Evolutionary conservation across 805 yeast species (phyloP), one percentile per base, ranked within the genome.

Genomic region (Yarrowia sp.): DNA sequence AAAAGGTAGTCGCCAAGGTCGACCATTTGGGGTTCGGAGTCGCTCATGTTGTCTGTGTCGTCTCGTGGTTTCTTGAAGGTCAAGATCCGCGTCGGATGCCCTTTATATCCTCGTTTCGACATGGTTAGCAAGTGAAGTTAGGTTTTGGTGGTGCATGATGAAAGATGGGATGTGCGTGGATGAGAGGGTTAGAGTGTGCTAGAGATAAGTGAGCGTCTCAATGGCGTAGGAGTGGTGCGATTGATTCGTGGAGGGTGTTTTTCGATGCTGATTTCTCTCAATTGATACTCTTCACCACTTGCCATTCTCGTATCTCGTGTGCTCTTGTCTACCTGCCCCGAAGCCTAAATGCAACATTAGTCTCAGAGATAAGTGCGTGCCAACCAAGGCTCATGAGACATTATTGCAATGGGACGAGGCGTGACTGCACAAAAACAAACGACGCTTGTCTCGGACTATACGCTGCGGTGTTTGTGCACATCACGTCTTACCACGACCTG

Each of bases 1-100:
- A 90, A 90, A 67, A 90, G 77, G 74, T 87, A 90, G 70, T 85
- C 83, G 73, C 96, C 96, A 71, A 90, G 79, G 64, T 92, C 77
- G 69, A 89, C 84, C 64, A 58, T 58, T 33, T 44, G 50, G 41
- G 50, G 41, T 14, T 58, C 64, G 7, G 45, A 15, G 61, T 55
- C 61, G 61, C 47, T 39, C 61, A 55, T 55, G 43, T 22, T 8
- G 57, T 51, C 43, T 1, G 14, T 2, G 51, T 58, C 51, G 41
- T 36, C 42, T 9, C 33, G 15, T 11, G 47, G 32, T 43, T 58
- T 58, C 41, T 58, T 58, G 64, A 58, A 58, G 41, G 64, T 58
- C 35, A 58, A 51, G 33, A 58, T 58, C 51, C 51, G 64, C 51
- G 64, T 55, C 38, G 61, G 61, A 55, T 41, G 38, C 61, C 61